Evolutionary conservation across 352 stramenopile species (phyloP).

Genomic region (Phytophthora sojae): DNA sequence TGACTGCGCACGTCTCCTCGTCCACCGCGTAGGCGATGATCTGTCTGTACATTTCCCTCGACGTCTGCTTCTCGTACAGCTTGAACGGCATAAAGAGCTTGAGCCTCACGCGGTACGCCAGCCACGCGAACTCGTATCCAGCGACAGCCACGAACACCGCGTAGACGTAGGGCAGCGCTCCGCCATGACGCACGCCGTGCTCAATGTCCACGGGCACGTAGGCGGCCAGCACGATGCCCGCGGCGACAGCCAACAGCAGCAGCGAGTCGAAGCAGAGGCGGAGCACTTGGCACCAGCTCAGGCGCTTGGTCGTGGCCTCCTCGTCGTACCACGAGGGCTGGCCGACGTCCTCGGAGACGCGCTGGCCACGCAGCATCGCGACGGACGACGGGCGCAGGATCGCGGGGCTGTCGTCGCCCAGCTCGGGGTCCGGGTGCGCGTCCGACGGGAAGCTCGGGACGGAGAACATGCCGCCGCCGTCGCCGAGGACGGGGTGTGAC

Average conservation of each 20-base stretch:
- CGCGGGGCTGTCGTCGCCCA: constrained; percentile 26
- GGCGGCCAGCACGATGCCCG: constrained; percentile 43
- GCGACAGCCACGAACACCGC: constrained; percentile 51
- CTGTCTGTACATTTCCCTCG: constrained; percentile 68
- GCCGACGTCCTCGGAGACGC: constrained; percentile 19
- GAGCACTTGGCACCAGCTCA: constrained; percentile 37
- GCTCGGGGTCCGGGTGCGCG: constrained; percentile 17
- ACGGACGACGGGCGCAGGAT: constrained; percentile 49
- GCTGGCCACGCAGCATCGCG: constrained; percentile 34
- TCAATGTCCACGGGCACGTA: constrained; percentile 45
- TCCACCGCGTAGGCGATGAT: constrained; percentile 78
- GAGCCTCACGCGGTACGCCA: constrained; percentile 62
- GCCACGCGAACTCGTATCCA: constrained; percentile 66
- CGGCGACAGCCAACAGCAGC: constrained; percentile 41
- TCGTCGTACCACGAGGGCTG: constrained; percentile 50
- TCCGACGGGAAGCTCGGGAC: constrained; percentile 32
- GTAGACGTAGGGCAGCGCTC: constrained; percentile 60
- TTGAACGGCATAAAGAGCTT: constrained; percentile 72
- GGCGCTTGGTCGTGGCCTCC: constrained; percentile 18
- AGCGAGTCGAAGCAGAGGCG: constrained; percentile 44
- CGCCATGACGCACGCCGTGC: constrained; percentile 21
- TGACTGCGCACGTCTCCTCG: constrained; percentile 60
- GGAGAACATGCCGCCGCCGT: constrained; percentile 47
- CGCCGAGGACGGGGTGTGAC: constrained; percentile 29
- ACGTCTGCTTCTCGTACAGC: constrained; percentile 75